Percentiles rank a stretch among this genome's conserved stretches.
These are phyloP conservation scores for Chenopodium suecicum DNA, from an alignment of 148 eudicot species.

Conservation along the genomic window DNA sequence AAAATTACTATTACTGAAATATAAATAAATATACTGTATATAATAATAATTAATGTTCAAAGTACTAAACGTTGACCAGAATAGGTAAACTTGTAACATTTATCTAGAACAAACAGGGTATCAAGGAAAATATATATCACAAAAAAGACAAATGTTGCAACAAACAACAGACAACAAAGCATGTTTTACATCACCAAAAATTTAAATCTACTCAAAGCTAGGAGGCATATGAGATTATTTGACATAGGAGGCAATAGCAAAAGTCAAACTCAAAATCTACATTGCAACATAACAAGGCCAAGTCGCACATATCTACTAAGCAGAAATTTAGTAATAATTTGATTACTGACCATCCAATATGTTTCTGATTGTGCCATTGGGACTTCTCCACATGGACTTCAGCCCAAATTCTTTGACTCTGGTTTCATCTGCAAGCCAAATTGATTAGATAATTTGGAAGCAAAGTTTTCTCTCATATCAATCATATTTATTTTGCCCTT, in stretches of 20 bases:
- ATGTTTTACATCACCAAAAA: background rate
- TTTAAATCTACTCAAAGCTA: background rate
- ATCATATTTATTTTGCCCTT: background rate
- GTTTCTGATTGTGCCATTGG: constrained; percentile 94
- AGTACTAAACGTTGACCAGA: background rate
- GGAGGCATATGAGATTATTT: background rate
- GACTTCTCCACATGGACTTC: constrained; percentile 93
- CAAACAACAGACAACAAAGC: background rate
- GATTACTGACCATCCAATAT: constrained; percentile 71
- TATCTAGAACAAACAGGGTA: background rate
- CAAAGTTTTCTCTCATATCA: background rate
- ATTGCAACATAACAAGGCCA: background rate
- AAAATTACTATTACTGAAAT: background rate
- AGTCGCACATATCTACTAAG: background rate
- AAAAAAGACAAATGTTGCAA: background rate
- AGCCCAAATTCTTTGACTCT: constrained; percentile 72
- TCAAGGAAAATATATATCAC: background rate
- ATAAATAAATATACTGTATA: background rate
- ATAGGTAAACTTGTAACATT: background rate
- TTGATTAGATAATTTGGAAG: background rate
- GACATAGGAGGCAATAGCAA: background rate
- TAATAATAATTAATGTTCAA: background rate
- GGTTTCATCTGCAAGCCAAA: constrained; percentile 56
- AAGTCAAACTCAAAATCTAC: constrained; percentile 2
- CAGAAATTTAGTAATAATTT: background rate